A percentile compares a stretch with the other conserved stretches of the same genome.
phyloP scores from a whole-genome alignment of 352 stramenopile genomes.

The Hyaloperonospora brassicae region DNA sequence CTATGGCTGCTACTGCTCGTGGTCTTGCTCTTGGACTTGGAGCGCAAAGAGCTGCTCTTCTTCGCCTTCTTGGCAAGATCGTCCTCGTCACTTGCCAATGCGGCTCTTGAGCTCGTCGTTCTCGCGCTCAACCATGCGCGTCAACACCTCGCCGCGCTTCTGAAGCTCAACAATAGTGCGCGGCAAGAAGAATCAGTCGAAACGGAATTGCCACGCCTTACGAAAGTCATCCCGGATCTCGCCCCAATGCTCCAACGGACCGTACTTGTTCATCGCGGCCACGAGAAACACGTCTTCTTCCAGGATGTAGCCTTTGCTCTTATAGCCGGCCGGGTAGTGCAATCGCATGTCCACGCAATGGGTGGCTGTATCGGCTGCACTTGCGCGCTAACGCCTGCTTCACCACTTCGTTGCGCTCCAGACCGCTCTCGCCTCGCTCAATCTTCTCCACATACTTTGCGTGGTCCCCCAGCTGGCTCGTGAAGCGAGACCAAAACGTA shows the following conservation, averaged over 20 bases:
- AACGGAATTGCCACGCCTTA: constrained; percentile 97
- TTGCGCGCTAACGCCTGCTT: constrained; percentile 95
- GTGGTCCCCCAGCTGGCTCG: constrained; percentile 89
- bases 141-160: constrained; percentile 93
- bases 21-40: constrained; percentile 46
- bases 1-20: constrained; percentile 42
- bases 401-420: constrained; percentile 93
- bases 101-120: constrained; percentile 85
- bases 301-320: constrained; percentile 92
- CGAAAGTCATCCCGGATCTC: constrained; percentile 97
- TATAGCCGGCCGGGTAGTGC: constrained; percentile 83
- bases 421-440: constrained; percentile 93
- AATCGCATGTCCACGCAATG: constrained; percentile 85
- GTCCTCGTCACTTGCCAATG: constrained; percentile 59
- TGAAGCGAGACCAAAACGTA: constrained; percentile 92
- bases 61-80: constrained; percentile 75
- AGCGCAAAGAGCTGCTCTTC: constrained; percentile 56
- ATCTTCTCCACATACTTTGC: constrained; percentile 93
- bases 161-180: constrained; percentile 95
- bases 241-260: constrained; percentile 92
- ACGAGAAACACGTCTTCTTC: constrained; percentile 98
- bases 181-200: constrained; percentile 99
- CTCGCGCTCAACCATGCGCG: constrained; percentile 92
- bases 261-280: constrained; percentile 98
- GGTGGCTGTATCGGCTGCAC: constrained; percentile 90